Percentiles rank a stretch among this genome's conserved stretches.
Conservation (phyloP, 2,329 filamentous ascomycete species). For the Taxawa tesnikishii region DNA sequence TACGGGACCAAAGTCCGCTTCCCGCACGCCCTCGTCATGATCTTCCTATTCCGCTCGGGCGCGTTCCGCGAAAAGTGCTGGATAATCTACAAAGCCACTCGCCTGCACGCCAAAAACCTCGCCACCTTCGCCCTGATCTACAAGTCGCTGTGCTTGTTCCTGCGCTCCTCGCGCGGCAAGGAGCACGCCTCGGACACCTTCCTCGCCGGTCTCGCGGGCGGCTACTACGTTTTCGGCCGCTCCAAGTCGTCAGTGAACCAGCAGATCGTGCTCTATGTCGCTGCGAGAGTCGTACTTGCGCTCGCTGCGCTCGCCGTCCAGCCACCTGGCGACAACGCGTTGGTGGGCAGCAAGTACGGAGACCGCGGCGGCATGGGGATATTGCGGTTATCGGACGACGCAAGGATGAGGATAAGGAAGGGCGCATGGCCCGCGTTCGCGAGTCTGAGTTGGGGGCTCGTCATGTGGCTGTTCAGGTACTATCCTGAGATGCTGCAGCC, state of each 20-base stretch:
- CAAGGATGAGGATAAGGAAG: slow-evolving; percentile 29
- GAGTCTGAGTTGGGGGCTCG: slow-evolving; percentile 75
- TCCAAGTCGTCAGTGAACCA: slow-evolving; percentile 71
- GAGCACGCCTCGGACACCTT: slow-evolving; percentile 71
- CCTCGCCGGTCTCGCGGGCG: slow-evolving; percentile 74
- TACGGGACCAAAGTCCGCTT: slow-evolving; percentile 98
- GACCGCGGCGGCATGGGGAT: slow-evolving; percentile 28
- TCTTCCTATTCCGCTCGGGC: slow-evolving; percentile 89
- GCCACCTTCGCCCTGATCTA: slow-evolving; percentile 86
- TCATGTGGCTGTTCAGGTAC: slow-evolving; percentile 93
- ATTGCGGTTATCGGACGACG: slow-evolving; percentile 24
- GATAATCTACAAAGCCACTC: slow-evolving; percentile 75
- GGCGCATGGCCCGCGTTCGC: slow-evolving; percentile 92
- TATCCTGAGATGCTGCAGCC: slow-evolving; percentile 85
- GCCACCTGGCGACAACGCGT: slow-evolving; percentile 29
- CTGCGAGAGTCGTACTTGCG: slow-evolving; percentile 77
- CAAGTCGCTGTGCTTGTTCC: slow-evolving; percentile 66
- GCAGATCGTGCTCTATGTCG: slow-evolving; percentile 97
- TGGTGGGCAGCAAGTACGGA: slow-evolving; percentile 23
- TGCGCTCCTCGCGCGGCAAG: slow-evolving; percentile 45
- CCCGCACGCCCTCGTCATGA: slow-evolving; percentile 96
- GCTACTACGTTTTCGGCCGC: slow-evolving; percentile 86
- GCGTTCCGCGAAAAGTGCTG: slow-evolving; percentile 62
- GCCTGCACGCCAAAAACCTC: slow-evolving; percentile 82
- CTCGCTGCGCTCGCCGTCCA: slow-evolving; percentile 74